phyloP scores from a whole-genome alignment of 192 early-diverging fungal genomes.

The Coemansia sp. region DNA sequence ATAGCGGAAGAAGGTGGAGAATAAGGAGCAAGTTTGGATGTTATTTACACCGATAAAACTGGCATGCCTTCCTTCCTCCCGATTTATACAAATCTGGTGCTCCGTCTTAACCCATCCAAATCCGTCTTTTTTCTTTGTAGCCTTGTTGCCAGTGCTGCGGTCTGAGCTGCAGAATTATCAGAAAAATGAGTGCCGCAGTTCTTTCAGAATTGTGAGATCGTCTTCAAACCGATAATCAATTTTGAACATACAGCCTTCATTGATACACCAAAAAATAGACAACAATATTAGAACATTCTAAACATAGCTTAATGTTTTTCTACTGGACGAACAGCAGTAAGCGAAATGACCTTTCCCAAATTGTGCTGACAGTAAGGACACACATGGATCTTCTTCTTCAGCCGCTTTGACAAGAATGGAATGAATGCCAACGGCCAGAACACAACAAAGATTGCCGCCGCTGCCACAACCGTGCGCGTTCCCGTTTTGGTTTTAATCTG shows the following conservation, averaged over 20 bases:
- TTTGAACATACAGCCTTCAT: too few species aligned
- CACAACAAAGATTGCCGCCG: constrained; percentile 33
- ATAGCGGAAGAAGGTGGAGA: neutral
- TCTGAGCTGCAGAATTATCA: neutral
- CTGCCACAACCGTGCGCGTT: constrained; percentile 33
- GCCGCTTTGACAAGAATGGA: constrained; percentile 31
- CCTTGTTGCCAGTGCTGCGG: neutral
- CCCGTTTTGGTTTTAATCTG: constrained; percentile 30
- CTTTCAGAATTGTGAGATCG: neutral
- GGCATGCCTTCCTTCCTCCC: neutral
- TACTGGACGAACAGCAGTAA: constrained; percentile 19
- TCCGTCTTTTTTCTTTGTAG: neutral
- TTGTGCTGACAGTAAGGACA: constrained; percentile 37
- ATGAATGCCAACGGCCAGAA: constrained; percentile 44
- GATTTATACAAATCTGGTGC: neutral
- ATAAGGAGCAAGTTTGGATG: too few species aligned
- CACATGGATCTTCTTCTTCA: constrained; percentile 39
- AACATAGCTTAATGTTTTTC: neutral
- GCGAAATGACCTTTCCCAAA: constrained; percentile 34
- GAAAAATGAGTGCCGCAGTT: neutral
- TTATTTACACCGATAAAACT: neutral
- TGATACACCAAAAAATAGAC: neutral
- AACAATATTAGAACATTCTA: neutral
- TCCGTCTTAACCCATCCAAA: neutral
- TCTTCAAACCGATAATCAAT: neutral